Evolutionary conservation across 225 moss, liverwort and hornwort species (phyloP), one percentile per base, ranked within the genome.

Genomic region (Pseudisothecium myosuroides): DNA sequence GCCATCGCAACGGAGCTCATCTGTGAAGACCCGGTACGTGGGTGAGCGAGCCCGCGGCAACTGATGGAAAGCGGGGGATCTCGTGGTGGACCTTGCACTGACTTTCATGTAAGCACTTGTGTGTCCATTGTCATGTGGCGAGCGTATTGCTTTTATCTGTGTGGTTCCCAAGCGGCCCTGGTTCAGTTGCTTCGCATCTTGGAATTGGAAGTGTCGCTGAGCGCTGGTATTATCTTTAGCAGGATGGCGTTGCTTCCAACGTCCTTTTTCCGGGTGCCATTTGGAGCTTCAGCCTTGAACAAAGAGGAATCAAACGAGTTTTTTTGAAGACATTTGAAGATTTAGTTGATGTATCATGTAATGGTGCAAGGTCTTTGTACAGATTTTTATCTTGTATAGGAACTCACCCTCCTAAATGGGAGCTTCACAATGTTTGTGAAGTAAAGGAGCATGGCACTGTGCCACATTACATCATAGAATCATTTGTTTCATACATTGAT

Each of bases 31-130:
- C 37, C 29, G 73, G 36, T 50, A 28, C 85, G 86, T 27, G 85
- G 82, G 45, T 69, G 87, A 61, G 58, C 28, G 72, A 62, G 87
- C 89, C 66, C 66, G 80, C 89, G 76, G 39, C 88, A 84, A 56
- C 61, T 80, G 68, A 56, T 56, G 85, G 78, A 52, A 71, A 63
- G 83, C 77, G 91, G 83, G 69, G n/a, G 47, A 73, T 62, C 23
- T 27, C 20, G 80, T 31, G 83, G 82, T 61, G 88, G 86, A 65
- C 77, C 59, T 86, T 63, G 80, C 52, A 39, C 68, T 60, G 76
- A 83, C 58, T 27, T 85, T 58, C 86, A 90, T 93, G 94, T 94
- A 93, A 93, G 94, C 89, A 52, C 69, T 89, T 80, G 41, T 84
- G 71, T 81, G 55, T 79, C 43, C 50, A 34, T 75, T 76, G 79